Percentiles rank a stretch among this genome's conserved stretches.
phyloP scores from a whole-genome alignment of 768 basidiomycete genomes.

The Xerocomus potaroensis region DNA sequence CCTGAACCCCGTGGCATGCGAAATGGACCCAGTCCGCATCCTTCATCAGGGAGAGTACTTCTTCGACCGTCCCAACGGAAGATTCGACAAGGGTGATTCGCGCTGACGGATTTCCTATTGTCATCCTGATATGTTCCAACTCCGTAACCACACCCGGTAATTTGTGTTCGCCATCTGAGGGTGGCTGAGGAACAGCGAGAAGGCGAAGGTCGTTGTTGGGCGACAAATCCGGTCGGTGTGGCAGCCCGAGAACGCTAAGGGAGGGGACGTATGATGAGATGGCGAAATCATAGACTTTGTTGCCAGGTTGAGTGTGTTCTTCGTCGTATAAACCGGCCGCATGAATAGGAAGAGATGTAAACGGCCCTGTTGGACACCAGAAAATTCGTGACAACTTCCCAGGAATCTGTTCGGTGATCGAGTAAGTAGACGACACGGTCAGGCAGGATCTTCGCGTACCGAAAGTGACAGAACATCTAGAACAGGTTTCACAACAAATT shows the following conservation, averaged over 20 bases:
- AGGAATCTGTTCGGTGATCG: too few species aligned
- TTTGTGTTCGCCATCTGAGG: not conserved
- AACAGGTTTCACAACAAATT: not conserved
- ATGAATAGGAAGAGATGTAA: too few species aligned
- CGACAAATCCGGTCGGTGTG: not conserved
- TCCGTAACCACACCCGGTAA: not conserved
- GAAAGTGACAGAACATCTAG: too few species aligned
- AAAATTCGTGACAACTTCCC: not conserved
- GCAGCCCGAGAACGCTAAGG: not conserved
- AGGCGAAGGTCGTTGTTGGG: not conserved
- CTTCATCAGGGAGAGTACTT: not conserved
- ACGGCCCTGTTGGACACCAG: not conserved
- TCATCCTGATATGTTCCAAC: not conserved
- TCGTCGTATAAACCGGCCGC: too few species aligned
- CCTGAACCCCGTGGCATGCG: not conserved
- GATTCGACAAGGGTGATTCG: not conserved
- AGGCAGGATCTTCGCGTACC: not conserved
- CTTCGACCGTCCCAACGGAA: not conserved
- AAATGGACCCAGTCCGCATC: not conserved
- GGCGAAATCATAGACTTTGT: not conserved
- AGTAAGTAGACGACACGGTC: not conserved
- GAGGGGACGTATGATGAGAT: not conserved
- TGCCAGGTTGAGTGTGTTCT: not conserved
- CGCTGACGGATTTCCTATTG: too few species aligned
- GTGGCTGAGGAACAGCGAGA: not conserved